A percentile compares a stretch with the other conserved stretches of the same genome.
Conservation (phyloP, 176 grass and related monocot species). For the Saccharum spontaneum region DNA sequence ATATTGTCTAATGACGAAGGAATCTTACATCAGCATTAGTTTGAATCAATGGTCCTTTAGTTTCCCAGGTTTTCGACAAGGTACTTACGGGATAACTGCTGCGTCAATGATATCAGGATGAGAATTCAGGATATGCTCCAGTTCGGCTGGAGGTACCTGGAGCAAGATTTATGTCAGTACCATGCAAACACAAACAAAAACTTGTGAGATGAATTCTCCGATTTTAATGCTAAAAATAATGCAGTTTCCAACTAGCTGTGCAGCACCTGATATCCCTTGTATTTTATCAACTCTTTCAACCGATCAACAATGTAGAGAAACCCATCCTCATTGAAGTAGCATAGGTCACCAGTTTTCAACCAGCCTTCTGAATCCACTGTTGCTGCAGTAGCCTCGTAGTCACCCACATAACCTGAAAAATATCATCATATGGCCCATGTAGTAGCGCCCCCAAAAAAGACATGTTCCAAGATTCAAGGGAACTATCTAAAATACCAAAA, state of each 20-base stretch:
- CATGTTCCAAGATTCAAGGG: background rate
- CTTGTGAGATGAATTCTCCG: background rate
- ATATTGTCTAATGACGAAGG: background rate
- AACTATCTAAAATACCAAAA: background rate
- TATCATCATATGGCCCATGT: background rate
- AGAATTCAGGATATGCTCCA: conserved; percentile 62
- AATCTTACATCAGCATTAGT: background rate
- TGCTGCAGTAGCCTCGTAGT: conserved; percentile 47
- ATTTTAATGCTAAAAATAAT: background rate
- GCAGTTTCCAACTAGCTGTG: background rate
- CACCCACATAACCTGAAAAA: conserved; percentile 59
- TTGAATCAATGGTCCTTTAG: background rate
- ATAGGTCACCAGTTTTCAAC: conserved; percentile 74
- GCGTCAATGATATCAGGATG: conserved; percentile 59
- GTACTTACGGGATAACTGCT: conserved; percentile 65
- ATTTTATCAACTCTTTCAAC: conserved; percentile 78
- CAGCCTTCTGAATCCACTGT: conserved; percentile 59
- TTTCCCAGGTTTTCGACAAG: background rate
- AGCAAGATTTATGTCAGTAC: background rate
- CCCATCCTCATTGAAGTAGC: conserved; percentile 71
- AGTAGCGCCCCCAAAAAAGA: background rate
- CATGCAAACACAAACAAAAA: background rate
- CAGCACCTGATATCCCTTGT: conserved; percentile 73
- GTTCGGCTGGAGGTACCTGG: conserved; percentile 72
- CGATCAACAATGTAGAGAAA: conserved; percentile 71